Conservation (phyloP, 495 filamentous ascomycete genomes). For the Hypoxylon fragiforme region DNA sequence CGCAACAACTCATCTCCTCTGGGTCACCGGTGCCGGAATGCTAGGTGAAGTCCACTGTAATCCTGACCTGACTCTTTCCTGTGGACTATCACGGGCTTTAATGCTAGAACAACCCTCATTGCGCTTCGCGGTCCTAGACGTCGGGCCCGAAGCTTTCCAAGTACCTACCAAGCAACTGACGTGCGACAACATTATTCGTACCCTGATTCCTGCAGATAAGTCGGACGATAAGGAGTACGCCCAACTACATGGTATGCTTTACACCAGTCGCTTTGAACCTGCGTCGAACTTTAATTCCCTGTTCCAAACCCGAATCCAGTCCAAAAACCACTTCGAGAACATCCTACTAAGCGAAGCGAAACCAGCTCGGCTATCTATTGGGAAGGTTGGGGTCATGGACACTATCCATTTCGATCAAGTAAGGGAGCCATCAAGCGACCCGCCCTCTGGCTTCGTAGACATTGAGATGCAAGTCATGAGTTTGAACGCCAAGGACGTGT, state of each 20-base stretch:
- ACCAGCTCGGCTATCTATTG: constrained; percentile 18
- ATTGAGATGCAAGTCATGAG: constrained; percentile 40
- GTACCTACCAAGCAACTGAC: background rate
- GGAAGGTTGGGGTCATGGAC: constrained; percentile 4
- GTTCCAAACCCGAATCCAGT: constrained; percentile 16
- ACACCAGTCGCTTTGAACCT: constrained; percentile 37
- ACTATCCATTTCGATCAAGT: constrained; percentile 17
- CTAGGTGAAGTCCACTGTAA: constrained; percentile 17
- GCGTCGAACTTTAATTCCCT: constrained; percentile 26
- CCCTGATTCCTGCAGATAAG: constrained; percentile 1
- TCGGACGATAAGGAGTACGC: constrained; percentile 31
- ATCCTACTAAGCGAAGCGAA: constrained; percentile 12
- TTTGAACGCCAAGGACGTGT: constrained; percentile 45
- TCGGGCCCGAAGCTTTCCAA: constrained; percentile 1
- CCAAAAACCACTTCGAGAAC: background rate
- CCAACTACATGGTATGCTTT: constrained; percentile 21
- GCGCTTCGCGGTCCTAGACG: constrained; percentile 29
- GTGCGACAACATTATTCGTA: background rate
- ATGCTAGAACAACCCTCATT: constrained; percentile 46
- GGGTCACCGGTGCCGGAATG: constrained; percentile 38
- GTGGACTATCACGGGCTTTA: constrained; percentile 41
- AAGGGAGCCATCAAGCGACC: background rate
- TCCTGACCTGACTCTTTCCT: constrained; percentile 37
- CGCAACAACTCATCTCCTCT: constrained; percentile 35
- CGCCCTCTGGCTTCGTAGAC: constrained; percentile 37